Percentiles rank a stretch among this genome's conserved stretches.
phyloP scores from a whole-genome alignment of 83 land plant genomes.

The Isoetes engelmannii region DNA sequence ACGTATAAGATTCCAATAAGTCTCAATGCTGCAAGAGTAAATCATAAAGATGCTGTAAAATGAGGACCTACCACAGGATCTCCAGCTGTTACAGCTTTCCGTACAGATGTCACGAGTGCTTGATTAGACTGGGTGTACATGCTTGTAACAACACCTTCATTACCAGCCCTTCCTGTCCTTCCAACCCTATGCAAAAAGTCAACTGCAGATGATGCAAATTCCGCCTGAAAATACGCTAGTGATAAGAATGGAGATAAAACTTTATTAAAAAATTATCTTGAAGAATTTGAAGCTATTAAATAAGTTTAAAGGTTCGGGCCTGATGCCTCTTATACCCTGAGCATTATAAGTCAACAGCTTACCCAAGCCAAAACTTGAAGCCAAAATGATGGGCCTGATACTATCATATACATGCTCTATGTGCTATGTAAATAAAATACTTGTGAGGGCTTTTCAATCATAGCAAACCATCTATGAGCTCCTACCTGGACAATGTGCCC shows the following conservation, averaged over 20 bases:
- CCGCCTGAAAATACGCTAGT: slow-evolving; percentile 44
- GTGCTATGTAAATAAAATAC: too few species aligned
- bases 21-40: background rate
- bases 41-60: background rate
- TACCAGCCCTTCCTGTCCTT: slow-evolving; percentile 91
- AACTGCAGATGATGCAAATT: slow-evolving; percentile 83
- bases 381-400: too few species aligned
- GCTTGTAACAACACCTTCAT: slow-evolving; percentile 72
- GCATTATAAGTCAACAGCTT: too few species aligned
- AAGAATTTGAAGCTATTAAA: too few species aligned
- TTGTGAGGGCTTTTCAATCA: too few species aligned
- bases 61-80: slow-evolving; percentile 53
- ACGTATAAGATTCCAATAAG: background rate
- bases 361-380: too few species aligned
- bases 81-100: slow-evolving; percentile 46
- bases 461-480: background rate
- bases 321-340: too few species aligned
- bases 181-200: slow-evolving; percentile 91
- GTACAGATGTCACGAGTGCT: slow-evolving; percentile 73
- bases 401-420: too few species aligned
- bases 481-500: slow-evolving; percentile 82
- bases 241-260: background rate
- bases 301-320: too few species aligned
- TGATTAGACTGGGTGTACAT: slow-evolving; percentile 52
- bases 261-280: background rate